phyloP scores from a whole-genome alignment of 2,329 filamentous ascomycete genomes.

The Lasiodiplodia sp. region DNA sequence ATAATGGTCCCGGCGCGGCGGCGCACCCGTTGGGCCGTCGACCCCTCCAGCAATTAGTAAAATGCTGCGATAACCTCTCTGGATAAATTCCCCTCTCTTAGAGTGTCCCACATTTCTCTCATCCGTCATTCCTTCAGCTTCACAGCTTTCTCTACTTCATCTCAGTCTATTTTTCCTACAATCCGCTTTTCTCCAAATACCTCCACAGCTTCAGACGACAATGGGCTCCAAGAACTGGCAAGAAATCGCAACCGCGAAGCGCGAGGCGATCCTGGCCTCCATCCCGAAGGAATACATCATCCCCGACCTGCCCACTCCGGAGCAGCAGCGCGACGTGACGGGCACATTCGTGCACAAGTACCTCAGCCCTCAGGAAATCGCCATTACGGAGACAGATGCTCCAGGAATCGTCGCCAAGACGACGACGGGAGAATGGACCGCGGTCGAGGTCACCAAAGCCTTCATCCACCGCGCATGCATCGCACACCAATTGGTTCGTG shows the following conservation, averaged over 20 bases:
- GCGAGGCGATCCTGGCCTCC: conserved; percentile 20
- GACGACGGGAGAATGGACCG: conserved; percentile 62
- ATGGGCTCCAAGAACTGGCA: conserved; percentile 22
- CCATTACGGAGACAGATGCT: conserved; percentile 68
- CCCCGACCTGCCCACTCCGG: conserved; percentile 12
- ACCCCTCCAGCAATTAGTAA: not conserved
- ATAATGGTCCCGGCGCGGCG: conserved; percentile 1
- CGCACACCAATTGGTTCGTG: conserved; percentile 56
- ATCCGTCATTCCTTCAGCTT: not conserved
- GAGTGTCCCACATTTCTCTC: not conserved
- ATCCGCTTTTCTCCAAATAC: not conserved
- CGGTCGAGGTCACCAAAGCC: conserved; percentile 62
- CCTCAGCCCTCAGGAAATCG: conserved; percentile 60
- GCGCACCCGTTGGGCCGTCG: not conserved
- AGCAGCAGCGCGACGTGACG: conserved; percentile 50
- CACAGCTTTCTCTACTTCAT: not conserved
- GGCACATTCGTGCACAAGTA: conserved; percentile 64
- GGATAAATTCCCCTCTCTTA: not conserved
- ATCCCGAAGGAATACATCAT: conserved; percentile 27
- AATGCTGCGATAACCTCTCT: not conserved
- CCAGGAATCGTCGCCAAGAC: conserved; percentile 64
- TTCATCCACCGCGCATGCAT: conserved; percentile 65
- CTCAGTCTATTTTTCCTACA: not conserved
- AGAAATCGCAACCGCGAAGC: conserved; percentile 23
- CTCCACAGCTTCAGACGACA: not conserved